Conservation (phyloP, 2,329 filamentous ascomycete genomes). For the Harringtonia lauricola region DNA sequence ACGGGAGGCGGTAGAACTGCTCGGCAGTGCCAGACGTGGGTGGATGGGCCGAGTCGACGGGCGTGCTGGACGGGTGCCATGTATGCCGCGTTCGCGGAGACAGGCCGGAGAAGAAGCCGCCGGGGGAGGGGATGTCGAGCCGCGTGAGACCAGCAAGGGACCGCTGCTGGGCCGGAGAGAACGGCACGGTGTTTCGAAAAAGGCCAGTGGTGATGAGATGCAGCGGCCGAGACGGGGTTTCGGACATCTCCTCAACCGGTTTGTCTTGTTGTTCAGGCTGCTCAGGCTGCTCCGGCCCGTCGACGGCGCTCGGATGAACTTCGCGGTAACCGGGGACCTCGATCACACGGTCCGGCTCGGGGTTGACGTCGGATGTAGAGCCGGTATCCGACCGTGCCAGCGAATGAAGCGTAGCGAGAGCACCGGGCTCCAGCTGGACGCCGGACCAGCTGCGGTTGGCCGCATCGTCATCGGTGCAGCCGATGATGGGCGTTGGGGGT, state of each 20-base stretch:
- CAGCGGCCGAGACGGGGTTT: slow-evolving; percentile 39
- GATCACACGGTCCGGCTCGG: slow-evolving; percentile 43
- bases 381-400: slow-evolving; percentile 48
- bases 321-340: slow-evolving; percentile 34
- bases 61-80: slow-evolving; percentile 56
- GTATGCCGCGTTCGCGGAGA: slow-evolving; percentile 66
- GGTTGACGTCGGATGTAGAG: slow-evolving; percentile 40
- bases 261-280: too few species aligned
- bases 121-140: slow-evolving; percentile 82
- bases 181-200: slow-evolving; percentile 18
- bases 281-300: too few species aligned
- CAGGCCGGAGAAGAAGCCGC: slow-evolving; percentile 82
- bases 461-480: slow-evolving; percentile 40
- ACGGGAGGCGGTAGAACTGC: slow-evolving; percentile 80
- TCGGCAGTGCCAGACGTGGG: slow-evolving; percentile 88
- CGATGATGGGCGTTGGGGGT: slow-evolving; percentile 70
- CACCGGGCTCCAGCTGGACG: slow-evolving; percentile 66
- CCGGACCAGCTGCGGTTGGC: slow-evolving; percentile 52
- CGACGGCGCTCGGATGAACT: too few species aligned
- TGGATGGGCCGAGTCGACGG: slow-evolving; percentile 38
- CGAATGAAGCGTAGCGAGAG: slow-evolving; percentile 69
- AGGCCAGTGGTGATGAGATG: slow-evolving; percentile 32
- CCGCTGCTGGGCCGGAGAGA: slow-evolving; percentile 38
- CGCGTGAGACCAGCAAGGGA: slow-evolving; percentile 64
- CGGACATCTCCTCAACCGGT: slow-evolving; percentile 27